Evolutionary conservation across 2,329 filamentous ascomycete species (phyloP), one percentile per base, ranked within the genome.

Genomic region (Talaromyces rugulosus): DNA sequence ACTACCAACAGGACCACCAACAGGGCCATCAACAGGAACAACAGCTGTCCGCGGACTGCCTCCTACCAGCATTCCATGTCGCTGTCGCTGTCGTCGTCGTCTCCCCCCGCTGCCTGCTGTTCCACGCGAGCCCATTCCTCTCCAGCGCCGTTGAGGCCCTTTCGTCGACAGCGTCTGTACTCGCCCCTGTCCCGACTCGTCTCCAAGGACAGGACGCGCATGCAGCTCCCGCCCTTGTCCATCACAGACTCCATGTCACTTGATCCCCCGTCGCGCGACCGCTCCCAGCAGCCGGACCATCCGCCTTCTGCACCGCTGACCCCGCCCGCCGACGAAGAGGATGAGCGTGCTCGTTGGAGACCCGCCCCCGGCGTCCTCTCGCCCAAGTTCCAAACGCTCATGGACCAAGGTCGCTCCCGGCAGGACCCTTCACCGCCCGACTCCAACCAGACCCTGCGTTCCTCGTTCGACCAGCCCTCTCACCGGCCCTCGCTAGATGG

Each of bases 261-360:
- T 27, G 61, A 59, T 8, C 55, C 60, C 18, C 47, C 57, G 16
- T 52, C 60, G 12, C 56, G 47, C 9, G 56, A 62, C 55, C 23
- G 18, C 6, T n/a, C 40, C 11, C 60, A 56, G 16, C 60, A 56
- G 11, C 40, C 58, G 14, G 73, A 76, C 44, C 77, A 76, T 63
- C 69, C 73, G 42, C 67, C 72, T 23, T 69, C 70, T 18, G 65
- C 77, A 18, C 76, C 76, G 11, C 72, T 74, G n/a, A 79, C 77
- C 1, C 77, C 77, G 1, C 77, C 77, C 5, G 64, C 62, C 30
- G 76, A 78, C 61, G 75, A 77, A 63, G 73, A 76, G 58, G 58
- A 62, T 65, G 72, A 72, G 42, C 68, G 72, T 65, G 64, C 77
- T 47, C 69, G 69, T 52, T 79, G 77, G 77, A 72, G 75, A 60